These are phyloP conservation scores for Teratosphaeria epicoccoides DNA, from an alignment of 2,329 filamentous ascomycete genomes.

Conservation along the genomic window DNA sequence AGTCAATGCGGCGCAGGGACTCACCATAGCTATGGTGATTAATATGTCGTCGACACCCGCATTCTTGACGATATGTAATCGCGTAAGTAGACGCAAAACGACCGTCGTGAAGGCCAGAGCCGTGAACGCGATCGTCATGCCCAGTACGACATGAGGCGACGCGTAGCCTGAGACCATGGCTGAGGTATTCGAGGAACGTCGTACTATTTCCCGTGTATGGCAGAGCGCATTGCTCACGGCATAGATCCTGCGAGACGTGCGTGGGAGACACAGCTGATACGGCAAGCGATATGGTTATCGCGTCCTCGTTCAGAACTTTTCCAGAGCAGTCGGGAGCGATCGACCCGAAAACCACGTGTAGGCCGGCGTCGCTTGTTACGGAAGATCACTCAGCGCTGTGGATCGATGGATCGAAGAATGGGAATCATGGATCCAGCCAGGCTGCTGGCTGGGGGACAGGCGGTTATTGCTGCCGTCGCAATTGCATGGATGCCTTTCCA, in stretches of 20 bases:
- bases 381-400: background rate
- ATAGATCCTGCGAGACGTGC: background rate
- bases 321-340: background rate
- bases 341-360: background rate
- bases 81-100: conserved; percentile 12
- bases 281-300: no score
- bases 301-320: no score
- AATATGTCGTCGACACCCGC: conserved; percentile 16
- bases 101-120: conserved; percentile 11
- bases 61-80: conserved; percentile 11
- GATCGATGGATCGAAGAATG: background rate
- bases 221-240: background rate
- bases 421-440: background rate
- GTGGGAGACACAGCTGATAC: no score
- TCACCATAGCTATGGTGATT: conserved; percentile 13
- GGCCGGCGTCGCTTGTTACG: background rate
- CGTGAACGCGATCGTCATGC: conserved; percentile 12
- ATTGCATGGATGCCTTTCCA: background rate
- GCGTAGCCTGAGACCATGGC: conserved; percentile 13
- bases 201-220: background rate
- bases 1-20: background rate
- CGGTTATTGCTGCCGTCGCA: background rate
- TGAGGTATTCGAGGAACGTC: background rate
- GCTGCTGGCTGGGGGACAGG: background rate
- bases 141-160: conserved; percentile 10